These are phyloP conservation scores for Rhizophlyctis rosea DNA, from an alignment of 192 early-diverging fungal genomes.

Conservation along the genomic window DNA sequence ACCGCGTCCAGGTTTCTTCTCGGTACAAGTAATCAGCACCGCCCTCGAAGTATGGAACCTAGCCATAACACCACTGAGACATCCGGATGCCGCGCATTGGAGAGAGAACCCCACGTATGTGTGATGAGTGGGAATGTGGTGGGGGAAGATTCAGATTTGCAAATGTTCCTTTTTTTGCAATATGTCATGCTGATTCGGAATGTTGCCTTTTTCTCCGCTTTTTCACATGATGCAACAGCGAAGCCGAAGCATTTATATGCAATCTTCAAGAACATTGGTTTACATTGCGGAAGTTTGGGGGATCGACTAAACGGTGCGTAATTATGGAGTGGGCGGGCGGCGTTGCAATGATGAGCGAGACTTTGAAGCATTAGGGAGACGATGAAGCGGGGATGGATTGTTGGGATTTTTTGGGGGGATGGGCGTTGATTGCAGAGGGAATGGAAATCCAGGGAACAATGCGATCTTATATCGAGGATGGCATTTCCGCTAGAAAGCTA, in stretches of 20 bases:
- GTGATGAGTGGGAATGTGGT: too few relatives aligned
- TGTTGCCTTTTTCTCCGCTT: not conserved
- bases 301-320: conserved; percentile 31
- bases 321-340: not conserved
- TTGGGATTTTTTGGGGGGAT: too few relatives aligned
- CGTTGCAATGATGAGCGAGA: too few relatives aligned
- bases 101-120: conserved; percentile 53
- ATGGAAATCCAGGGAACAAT: too few relatives aligned
- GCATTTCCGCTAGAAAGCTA: too few relatives aligned
- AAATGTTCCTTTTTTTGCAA: not conserved
- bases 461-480: too few relatives aligned
- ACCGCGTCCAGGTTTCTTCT: conserved; percentile 64
- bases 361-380: too few relatives aligned
- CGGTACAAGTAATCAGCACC: conserved; percentile 60
- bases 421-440: too few relatives aligned
- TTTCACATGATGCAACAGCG: not conserved
- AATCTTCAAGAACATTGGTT: conserved; percentile 64
- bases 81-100: conserved; percentile 41
- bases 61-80: conserved; percentile 54
- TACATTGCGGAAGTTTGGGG: conserved; percentile 66
- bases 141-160: too few relatives aligned
- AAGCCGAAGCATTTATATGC: conserved; percentile 68
- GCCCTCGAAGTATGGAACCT: conserved; percentile 58
- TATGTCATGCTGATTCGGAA: not conserved
- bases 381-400: too few relatives aligned